Base-by-base conservation (phyloP, 2,329 filamentous ascomycete species). In the Colletotrichum sp. region DNA sequence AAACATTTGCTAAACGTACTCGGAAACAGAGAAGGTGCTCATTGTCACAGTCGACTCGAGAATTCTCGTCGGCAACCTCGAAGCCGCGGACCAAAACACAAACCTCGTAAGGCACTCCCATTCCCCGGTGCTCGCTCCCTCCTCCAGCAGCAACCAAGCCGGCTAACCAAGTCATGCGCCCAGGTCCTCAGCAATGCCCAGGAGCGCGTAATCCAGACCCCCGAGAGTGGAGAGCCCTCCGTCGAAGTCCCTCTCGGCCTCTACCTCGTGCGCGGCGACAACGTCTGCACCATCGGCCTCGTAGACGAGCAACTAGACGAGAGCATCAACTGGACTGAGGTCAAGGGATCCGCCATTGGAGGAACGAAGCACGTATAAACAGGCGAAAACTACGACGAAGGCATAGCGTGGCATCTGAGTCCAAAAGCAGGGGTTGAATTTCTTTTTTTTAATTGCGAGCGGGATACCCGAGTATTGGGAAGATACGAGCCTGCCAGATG, bases 31-130 rank as follows among this genome's bases (percentile, higher is more conserved):
- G 85, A 97, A 95, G 84, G 95, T 98, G 78, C 89, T 96, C 72
- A 93, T 98, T 80, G 90, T 98, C 76, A 98, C 97, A 33, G 93
- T 95, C 78, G 97, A 98, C 84, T 97, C 96, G 66, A 93, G 96
- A 79, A 98, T 95, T 61, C 86, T 96, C 27, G 90, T 95, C 75
- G 97, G 97, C 73, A 96, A 89, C 4, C 91, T 99, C 68, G 88
- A 96, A 63, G 95, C 94, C 58, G 95, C 93, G 81, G 97, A 99
- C 83, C 93, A 98, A 84, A 92, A 93, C 80, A 98, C 97, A 77
- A 99, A 99, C 84, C 87, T 99, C 76, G 91, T 92, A 84, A 75
- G 85, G 77, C 29, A n/a, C 57, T 38, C 24, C 34, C n/a, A 11
- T n/a, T 33, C 51, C 21, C 16, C 47, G 11, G 11, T 0, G n/a